Conservation (phyloP, 805 yeast species). For the Saccharomycopsis fibuligera region DNA sequence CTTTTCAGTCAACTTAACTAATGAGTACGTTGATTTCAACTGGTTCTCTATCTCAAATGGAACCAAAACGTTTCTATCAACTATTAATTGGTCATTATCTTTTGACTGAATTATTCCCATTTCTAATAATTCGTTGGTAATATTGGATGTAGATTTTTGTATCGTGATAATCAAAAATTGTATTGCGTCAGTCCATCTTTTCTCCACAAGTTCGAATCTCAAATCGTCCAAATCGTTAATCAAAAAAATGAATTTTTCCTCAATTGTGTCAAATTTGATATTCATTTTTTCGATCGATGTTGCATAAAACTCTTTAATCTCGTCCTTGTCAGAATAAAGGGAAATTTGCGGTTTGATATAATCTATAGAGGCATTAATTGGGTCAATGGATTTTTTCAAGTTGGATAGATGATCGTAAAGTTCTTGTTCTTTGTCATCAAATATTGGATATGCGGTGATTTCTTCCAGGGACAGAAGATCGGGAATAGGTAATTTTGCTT, state of each 20-base stretch:
- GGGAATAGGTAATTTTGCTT: background rate
- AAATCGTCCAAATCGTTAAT: constrained; percentile 35
- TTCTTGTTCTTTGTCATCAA: constrained; percentile 17
- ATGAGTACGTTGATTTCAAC: constrained; percentile 1
- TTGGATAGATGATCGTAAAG: constrained; percentile 27
- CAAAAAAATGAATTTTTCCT: constrained; percentile 37
- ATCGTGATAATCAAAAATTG: constrained; percentile 34
- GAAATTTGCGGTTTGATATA: constrained; percentile 31
- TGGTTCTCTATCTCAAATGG: constrained; percentile 18
- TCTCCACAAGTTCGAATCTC: constrained; percentile 42
- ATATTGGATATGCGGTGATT: constrained; percentile 15
- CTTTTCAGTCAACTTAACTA: constrained; percentile 5
- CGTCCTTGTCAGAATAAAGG: constrained; percentile 25
- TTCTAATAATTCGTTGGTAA: too few species aligned
- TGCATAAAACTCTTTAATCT: constrained; percentile 20
- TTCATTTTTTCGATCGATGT: constrained; percentile 27
- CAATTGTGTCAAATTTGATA: constrained; percentile 34
- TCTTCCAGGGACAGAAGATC: constrained; percentile 3
- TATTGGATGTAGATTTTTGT: too few species aligned
- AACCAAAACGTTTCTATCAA: constrained; percentile 11
- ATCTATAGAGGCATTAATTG: constrained; percentile 32
- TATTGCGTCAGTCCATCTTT: constrained; percentile 52
- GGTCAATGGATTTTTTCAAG: constrained; percentile 28
- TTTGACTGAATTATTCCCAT: too few species aligned
- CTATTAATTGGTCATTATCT: background rate